Conservation (phyloP, 2,329 filamentous ascomycete species). For the Geosmithia morbida region DNA sequence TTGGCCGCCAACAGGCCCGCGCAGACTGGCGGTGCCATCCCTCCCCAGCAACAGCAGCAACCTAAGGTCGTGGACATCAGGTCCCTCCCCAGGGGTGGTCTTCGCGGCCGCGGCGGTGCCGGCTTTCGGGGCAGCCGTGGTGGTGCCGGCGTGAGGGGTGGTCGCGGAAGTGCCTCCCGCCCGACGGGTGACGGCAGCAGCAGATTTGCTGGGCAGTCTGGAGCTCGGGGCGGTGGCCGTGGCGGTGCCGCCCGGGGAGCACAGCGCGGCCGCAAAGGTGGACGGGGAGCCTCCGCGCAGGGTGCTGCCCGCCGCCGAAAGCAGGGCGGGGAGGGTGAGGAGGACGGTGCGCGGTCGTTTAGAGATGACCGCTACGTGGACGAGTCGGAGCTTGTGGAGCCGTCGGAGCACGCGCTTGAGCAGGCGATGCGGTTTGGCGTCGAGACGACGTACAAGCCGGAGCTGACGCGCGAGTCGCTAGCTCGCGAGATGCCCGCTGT, state of each 20-base stretch:
- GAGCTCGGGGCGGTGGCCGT: constrained; percentile 8
- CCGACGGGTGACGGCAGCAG: constrained; percentile 1
- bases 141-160: constrained; percentile 1
- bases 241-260: constrained; percentile 3
- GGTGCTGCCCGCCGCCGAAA: not conserved
- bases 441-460: constrained; percentile 15
- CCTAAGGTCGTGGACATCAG: constrained; percentile 24
- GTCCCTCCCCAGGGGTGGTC: constrained; percentile 17
- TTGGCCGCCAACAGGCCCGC: constrained; percentile 8
- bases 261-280: constrained; percentile 7
- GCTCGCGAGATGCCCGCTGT: constrained; percentile 14
- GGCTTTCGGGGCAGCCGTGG: constrained; percentile 4
- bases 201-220: not conserved
- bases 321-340: constrained; percentile 8
- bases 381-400: constrained; percentile 13
- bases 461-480: constrained; percentile 16
- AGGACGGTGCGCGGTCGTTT: constrained; percentile 9
- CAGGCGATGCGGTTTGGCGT: constrained; percentile 19
- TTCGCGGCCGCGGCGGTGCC: constrained; percentile 10
- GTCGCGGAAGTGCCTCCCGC: not conserved
- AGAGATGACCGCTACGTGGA: constrained; percentile 5
- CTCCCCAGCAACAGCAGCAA: constrained; percentile 4
- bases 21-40: not conserved
- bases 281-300: constrained; percentile 2
- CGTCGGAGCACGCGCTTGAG: constrained; percentile 19